A percentile compares a stretch with the other conserved stretches of the same genome.
Conservation (phyloP, 495 filamentous ascomycete genomes). For the Neurospora pannonica region DNA sequence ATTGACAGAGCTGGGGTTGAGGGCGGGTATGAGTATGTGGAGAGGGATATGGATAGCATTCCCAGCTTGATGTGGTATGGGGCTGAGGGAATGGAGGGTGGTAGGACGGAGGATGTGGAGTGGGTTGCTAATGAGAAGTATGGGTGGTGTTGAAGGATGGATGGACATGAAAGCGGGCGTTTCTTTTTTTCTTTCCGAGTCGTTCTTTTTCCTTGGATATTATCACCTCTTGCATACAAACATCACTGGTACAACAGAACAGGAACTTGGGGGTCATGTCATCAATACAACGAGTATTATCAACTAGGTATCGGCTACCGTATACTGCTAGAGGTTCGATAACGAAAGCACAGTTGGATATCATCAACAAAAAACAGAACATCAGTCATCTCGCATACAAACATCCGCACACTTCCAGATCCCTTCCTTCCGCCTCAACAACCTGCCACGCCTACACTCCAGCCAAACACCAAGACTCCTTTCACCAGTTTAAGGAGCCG, state of each 20-base stretch:
- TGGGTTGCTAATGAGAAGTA: constrained; percentile 93
- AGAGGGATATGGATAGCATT: constrained; percentile 42
- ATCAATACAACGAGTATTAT: neutral
- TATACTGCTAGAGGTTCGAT: neutral
- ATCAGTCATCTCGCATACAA: neutral
- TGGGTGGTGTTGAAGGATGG: constrained; percentile 65
- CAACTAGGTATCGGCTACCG: neutral
- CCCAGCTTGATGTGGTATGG: constrained; percentile 47
- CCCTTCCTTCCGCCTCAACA: neutral
- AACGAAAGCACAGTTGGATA: neutral
- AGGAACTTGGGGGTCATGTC: neutral
- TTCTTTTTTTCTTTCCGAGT: neutral
- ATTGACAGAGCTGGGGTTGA: constrained; percentile 33
- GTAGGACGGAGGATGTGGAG: constrained; percentile 63
- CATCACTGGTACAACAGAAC: neutral
- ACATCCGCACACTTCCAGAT: neutral
- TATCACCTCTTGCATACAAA: neutral
- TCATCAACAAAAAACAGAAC: neutral
- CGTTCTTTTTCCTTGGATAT: neutral
- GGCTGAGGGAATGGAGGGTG: constrained; percentile 33
- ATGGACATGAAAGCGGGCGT: neutral
- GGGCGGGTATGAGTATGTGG: constrained; percentile 23
- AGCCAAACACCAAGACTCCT: neutral
- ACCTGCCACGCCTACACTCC: neutral
- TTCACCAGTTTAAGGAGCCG: neutral